phyloP scores from a whole-genome alignment of 2,329 filamentous ascomycete genomes.

The Botrytis galanthina region DNA sequence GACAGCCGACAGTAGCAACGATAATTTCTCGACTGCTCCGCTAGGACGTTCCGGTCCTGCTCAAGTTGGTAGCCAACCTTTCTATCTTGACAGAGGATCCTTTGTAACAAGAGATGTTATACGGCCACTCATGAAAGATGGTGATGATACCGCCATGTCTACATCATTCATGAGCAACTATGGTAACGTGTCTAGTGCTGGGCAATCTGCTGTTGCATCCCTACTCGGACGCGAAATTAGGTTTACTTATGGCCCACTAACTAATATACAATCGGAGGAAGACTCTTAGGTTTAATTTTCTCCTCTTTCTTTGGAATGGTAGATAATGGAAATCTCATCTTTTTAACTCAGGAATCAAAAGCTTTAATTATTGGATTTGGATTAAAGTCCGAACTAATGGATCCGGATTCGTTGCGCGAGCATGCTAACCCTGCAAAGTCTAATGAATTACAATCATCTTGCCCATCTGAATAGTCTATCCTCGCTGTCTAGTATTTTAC shows the following conservation, averaged over 20 bases:
- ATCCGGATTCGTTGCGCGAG: background rate
- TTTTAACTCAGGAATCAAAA: background rate
- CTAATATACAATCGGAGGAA: background rate
- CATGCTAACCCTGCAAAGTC: background rate
- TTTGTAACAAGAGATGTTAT: conserved; percentile 7
- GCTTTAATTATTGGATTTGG: background rate
- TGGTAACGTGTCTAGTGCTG: background rate
- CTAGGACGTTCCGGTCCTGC: background rate
- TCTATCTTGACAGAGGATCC: conserved; percentile 13
- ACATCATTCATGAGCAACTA: background rate
- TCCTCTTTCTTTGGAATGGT: background rate
- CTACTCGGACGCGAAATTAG: background rate
- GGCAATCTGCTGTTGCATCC: conserved; percentile 8
- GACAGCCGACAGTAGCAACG: background rate
- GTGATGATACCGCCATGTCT: background rate
- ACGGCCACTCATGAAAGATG: conserved; percentile 6
- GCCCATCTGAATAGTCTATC: background rate
- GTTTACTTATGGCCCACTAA: conserved; percentile 4
- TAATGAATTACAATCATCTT: background rate
- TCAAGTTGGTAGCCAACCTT: conserved; percentile 11
- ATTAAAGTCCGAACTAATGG: background rate
- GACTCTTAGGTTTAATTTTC: background rate
- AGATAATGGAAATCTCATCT: background rate
- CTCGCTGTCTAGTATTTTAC: background rate
- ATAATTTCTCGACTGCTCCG: background rate